Percentiles rank a stretch among this genome's conserved stretches.
These are phyloP conservation scores for Phoma sp. DNA, from an alignment of 2,329 filamentous ascomycete genomes.

Conservation along the genomic window DNA sequence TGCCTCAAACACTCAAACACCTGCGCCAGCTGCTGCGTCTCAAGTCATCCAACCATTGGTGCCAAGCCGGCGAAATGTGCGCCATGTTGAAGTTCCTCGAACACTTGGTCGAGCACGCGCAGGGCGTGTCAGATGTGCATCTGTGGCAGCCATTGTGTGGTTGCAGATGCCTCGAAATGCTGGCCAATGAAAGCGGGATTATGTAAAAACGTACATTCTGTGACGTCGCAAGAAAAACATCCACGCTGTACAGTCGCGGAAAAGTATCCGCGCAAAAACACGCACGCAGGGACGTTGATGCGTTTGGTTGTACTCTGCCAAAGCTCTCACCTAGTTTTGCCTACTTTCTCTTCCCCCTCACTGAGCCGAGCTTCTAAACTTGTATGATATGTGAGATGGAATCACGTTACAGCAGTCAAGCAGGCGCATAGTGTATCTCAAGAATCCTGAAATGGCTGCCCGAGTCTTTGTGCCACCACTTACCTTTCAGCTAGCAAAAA, in stretches of 20 bases:
- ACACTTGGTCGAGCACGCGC: slow-evolving; percentile 2
- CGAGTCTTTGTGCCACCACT: neutral
- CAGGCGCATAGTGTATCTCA: neutral
- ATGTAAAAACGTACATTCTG: slow-evolving; percentile 15
- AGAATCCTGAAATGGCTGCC: neutral
- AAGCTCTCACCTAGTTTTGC: too few species aligned
- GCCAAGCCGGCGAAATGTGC: slow-evolving; percentile 1
- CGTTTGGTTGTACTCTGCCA: too few species aligned
- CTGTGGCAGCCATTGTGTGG: slow-evolving; percentile 16
- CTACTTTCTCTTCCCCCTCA: too few species aligned
- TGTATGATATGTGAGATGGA: neutral
- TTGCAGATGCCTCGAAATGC: slow-evolving; percentile 3
- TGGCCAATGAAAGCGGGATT: slow-evolving; percentile 13
- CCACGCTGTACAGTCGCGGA: slow-evolving; percentile 6
- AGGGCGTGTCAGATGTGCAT: slow-evolving; percentile 6
- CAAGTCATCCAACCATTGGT: slow-evolving; percentile 6
- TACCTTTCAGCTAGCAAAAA: neutral
- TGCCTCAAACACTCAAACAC: slow-evolving; percentile 28
- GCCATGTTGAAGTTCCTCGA: neutral
- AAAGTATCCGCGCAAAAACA: slow-evolving; percentile 11
- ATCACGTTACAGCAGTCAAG: neutral
- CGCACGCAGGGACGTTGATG: neutral
- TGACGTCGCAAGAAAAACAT: slow-evolving; percentile 17
- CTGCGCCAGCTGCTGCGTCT: slow-evolving; percentile 7
- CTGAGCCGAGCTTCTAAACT: neutral